Percentiles rank a stretch among this genome's conserved stretches.
Conservation (phyloP, 805 yeast genomes). For the Saccharomyces eubayanus region DNA sequence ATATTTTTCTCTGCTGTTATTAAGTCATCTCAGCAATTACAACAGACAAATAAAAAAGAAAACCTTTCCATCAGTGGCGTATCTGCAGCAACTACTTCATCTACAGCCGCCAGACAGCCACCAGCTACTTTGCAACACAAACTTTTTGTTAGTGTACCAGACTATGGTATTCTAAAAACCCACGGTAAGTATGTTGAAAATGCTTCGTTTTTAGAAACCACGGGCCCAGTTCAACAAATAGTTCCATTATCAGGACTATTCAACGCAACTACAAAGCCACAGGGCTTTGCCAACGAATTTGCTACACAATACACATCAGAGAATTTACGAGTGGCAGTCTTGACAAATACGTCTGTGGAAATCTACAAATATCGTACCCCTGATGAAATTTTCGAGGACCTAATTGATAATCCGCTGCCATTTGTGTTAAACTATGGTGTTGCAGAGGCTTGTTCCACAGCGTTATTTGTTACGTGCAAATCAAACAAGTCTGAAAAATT, state of each 20-base stretch:
- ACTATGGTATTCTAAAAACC: conserved; percentile 74
- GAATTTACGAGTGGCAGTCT: conserved; percentile 66
- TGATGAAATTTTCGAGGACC: conserved; percentile 61
- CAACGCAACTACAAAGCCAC: conserved; percentile 65
- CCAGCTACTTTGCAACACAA: conserved; percentile 28
- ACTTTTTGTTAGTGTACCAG: conserved; percentile 71
- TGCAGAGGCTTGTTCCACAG: conserved; percentile 83
- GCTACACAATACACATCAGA: conserved; percentile 73
- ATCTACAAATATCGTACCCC: conserved; percentile 74
- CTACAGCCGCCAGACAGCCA: not conserved
- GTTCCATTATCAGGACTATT: conserved; percentile 61
- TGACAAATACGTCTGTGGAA: conserved; percentile 72
- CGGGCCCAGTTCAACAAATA: conserved; percentile 61
- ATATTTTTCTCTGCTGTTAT: conserved; percentile 62
- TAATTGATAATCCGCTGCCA: conserved; percentile 60
- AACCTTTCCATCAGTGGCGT: conserved; percentile 22
- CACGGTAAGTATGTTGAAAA: conserved; percentile 68
- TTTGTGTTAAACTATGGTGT: conserved; percentile 76
- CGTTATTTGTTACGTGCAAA: conserved; percentile 76
- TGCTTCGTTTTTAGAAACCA: conserved; percentile 61
- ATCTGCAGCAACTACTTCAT: conserved; percentile 13
- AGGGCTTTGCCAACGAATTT: conserved; percentile 76
- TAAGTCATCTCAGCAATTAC: conserved; percentile 21
- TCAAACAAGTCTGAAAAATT: conserved; percentile 49
- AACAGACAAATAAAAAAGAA: not conserved